phyloP scores from a whole-genome alignment of 2,329 filamentous ascomycete genomes.

The Colletotrichum tofieldiae region DNA sequence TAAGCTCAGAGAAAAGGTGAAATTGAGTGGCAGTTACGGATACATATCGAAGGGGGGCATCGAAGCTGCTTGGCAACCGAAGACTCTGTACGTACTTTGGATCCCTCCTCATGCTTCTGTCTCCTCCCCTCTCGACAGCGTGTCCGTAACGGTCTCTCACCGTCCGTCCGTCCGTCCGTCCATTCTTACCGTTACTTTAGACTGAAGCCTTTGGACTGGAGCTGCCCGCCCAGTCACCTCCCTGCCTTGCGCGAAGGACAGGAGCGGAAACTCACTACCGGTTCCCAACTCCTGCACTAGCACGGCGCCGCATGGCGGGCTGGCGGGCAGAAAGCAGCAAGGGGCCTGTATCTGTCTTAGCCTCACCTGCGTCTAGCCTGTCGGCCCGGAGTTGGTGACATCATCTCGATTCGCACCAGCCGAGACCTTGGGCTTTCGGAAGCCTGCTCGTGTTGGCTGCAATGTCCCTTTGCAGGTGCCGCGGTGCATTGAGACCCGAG shows the following conservation, averaged over 20 bases:
- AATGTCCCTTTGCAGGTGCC: slow-evolving; percentile 8
- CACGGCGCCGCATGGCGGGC: slow-evolving; percentile 18
- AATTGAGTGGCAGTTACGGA: slow-evolving; percentile 28
- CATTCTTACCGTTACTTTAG: neutral
- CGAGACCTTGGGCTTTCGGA: neutral
- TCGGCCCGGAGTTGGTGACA: slow-evolving; percentile 21
- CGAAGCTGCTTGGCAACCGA: neutral
- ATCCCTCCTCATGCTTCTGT: neutral
- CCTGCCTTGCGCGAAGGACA: slow-evolving; percentile 11
- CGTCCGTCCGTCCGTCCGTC: neutral
- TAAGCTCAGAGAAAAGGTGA: slow-evolving; percentile 6
- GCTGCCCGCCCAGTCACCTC: neutral
- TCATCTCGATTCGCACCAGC: slow-evolving; percentile 11
- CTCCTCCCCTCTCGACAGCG: neutral
- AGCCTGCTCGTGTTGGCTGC: neutral
- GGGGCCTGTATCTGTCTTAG: slow-evolving; percentile 35
- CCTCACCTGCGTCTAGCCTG: neutral
- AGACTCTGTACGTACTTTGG: neutral
- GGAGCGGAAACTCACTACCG: slow-evolving; percentile 18
- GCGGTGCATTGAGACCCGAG: slow-evolving; percentile 21
- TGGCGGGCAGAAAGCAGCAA: slow-evolving; percentile 19
- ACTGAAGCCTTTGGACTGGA: neutral
- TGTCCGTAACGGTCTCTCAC: neutral
- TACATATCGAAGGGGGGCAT: slow-evolving; percentile 8
- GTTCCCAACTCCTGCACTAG: slow-evolving; percentile 2